Evolutionary conservation across 192 early-diverging fungal genomes (phyloP), one percentile per base, ranked within the genome.

Genomic region (Umbelopsis isabellina): DNA sequence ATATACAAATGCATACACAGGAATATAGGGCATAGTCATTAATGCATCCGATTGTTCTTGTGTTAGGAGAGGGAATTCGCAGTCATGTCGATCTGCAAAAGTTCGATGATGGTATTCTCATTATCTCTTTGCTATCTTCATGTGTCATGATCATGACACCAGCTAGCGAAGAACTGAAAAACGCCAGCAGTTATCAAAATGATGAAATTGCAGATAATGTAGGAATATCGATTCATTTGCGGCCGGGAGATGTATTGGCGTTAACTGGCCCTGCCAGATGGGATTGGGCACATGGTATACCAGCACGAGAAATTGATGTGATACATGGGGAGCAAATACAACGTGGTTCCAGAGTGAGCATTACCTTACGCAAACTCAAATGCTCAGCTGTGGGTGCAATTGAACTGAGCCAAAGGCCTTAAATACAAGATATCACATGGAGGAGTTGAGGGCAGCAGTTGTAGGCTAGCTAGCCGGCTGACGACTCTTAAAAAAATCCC

Each of bases 91-190:
- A 85, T 73, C 49, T 85, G 0, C 73, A 78, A 70, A 68, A 79
- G 80, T 85, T 85, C 67, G 81, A 81, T 22, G 84, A 85, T 69
- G 84, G 84, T 1, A 80, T 85, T 22, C 30, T 85, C 11, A 78
- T 85, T 27, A 20, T 83, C 2, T 85, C 84, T 1, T 61, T 85
- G 3, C 49, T 85, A 15, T 80, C 82, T 3, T 80, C 80, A 1
- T 82, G 82, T 67, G 79, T 77, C 45, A 85, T 85, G 84, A 72
- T 76, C n/a, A 78, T 85, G 71, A 74, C 72, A 49, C 81, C 74
- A 21, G 81, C 81, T 4, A n/a, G 37, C 21, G 47, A 50, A 8
- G 58, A 69, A 18, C 74, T 73, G 68, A 68, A 67, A 1, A 55
- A 71, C 7, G 68, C 73, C 0, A 73, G 69, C 35, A 72, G 68